Conservation (phyloP, 495 filamentous ascomycete genomes). For the Daldinia caldariorum region DNA sequence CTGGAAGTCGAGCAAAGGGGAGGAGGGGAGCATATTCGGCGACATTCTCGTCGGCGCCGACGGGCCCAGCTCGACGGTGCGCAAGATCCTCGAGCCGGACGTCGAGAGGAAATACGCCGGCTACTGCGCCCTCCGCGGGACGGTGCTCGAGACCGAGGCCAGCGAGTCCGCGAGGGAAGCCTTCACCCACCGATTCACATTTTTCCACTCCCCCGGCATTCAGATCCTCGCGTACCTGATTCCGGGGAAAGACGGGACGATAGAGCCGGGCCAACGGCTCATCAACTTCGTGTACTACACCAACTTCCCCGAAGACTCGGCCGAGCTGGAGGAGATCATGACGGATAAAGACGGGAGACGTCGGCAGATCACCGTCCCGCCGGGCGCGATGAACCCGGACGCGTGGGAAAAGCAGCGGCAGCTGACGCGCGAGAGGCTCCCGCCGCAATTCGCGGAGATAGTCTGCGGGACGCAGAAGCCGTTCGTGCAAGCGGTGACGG, state of each 20-base stretch:
- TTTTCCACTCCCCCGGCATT: conserved; percentile 55
- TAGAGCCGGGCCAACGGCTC: conserved; percentile 58
- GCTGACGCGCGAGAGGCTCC: conserved; percentile 55
- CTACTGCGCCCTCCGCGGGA: conserved; percentile 66
- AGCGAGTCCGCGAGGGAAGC: conserved; percentile 42
- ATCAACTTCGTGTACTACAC: conserved; percentile 69
- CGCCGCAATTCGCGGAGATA: conserved; percentile 64
- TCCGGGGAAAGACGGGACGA: conserved; percentile 59
- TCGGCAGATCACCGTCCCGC: conserved; percentile 61
- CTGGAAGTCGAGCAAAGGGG: conserved; percentile 52
- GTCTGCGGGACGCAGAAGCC: conserved; percentile 58
- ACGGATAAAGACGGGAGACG: conserved; percentile 60
- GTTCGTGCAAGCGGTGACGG: conserved; percentile 66
- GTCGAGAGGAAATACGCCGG: conserved; percentile 64
- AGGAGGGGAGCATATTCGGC: conserved; percentile 49
- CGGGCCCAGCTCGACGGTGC: conserved; percentile 64
- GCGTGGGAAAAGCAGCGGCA: conserved; percentile 58
- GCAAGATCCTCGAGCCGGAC: conserved; percentile 56
- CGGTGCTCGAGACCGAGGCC: conserved; percentile 55
- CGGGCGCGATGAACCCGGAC: conserved; percentile 54
- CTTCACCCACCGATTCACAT: conserved; percentile 52
- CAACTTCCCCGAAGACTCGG: conserved; percentile 59
- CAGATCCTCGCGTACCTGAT: conserved; percentile 65
- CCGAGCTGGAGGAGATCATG: conserved; percentile 61
- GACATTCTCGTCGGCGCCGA: conserved; percentile 66